phyloP scores from a whole-genome alignment of 106 monocot species.

The Iris macrosiphon region DNA sequence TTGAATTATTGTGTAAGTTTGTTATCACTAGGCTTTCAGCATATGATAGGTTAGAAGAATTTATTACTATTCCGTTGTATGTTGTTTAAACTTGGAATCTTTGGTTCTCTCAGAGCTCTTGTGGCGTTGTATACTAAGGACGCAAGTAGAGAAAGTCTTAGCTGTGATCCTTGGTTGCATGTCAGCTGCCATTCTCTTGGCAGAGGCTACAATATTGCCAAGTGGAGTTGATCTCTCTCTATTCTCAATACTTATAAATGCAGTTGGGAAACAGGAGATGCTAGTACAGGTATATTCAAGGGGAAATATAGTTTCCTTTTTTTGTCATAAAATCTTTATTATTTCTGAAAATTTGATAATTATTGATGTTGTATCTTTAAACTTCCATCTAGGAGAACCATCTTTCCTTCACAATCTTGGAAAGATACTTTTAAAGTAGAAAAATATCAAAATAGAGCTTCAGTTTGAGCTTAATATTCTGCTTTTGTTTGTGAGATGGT shows the following conservation, averaged over 20 bases:
- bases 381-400: no score
- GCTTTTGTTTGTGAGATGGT: no score
- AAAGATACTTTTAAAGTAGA: no score
- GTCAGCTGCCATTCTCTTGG: constrained; percentile 94
- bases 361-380: no score
- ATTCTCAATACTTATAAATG: constrained; percentile 89
- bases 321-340: neutral
- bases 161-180: constrained; percentile 76
- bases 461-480: no score
- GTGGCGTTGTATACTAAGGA: constrained; percentile 82
- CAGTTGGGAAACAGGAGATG: constrained; percentile 83
- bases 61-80: no score
- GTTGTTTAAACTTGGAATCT: neutral
- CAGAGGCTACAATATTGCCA: constrained; percentile 89
- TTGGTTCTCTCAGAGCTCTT: constrained; percentile 57
- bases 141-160: constrained; percentile 62
- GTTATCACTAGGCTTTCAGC: no score
- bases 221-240: constrained; percentile 86
- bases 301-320: neutral
- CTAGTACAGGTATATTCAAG: constrained; percentile 68
- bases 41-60: no score
- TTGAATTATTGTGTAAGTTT: no score
- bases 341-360: neutral
- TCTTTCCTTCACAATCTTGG: no score
- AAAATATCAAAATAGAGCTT: no score